phyloP scores from a whole-genome alignment of 192 early-diverging fungal genomes.

The Endogone sp. region DNA sequence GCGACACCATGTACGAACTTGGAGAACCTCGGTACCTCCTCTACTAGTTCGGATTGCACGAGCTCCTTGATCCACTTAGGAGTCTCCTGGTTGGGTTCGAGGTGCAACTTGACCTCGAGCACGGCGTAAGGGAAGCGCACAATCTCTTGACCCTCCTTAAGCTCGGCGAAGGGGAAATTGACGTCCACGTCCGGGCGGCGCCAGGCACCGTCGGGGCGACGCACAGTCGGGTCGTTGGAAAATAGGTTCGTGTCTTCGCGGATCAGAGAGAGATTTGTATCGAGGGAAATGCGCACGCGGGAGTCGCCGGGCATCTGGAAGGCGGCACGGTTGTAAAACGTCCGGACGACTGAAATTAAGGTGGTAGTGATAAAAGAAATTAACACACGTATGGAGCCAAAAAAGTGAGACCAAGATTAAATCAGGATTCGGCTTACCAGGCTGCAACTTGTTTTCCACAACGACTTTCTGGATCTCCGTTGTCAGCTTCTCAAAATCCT shows the following conservation, averaged over 20 bases:
- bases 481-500: constrained; percentile 65
- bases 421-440: constrained; percentile 20
- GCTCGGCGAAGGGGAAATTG: constrained; percentile 73
- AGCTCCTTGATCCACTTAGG: constrained; percentile 79
- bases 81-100: constrained; percentile 57
- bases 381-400: constrained; percentile 12
- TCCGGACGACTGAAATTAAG: constrained; percentile 59
- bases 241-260: constrained; percentile 80
- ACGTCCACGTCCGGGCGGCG: constrained; percentile 81
- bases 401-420: background rate
- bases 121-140: constrained; percentile 93
- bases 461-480: constrained; percentile 64
- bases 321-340: constrained; percentile 96
- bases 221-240: constrained; percentile 45
- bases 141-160: constrained; percentile 59
- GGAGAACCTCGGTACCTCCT: constrained; percentile 81
- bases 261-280: constrained; percentile 93
- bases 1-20: constrained; percentile 86
- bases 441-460: constrained; percentile 57
- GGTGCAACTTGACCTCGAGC: constrained; percentile 83
- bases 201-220: constrained; percentile 85
- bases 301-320: constrained; percentile 98
- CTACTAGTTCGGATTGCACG: constrained; percentile 66
- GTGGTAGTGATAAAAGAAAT: constrained; percentile 16
- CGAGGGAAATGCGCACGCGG: constrained; percentile 87